Evolutionary conservation across 1,284 basidiomycete species (phyloP), one percentile per base, ranked within the genome.

Genomic region (Ceratobasidium theobromae): DNA sequence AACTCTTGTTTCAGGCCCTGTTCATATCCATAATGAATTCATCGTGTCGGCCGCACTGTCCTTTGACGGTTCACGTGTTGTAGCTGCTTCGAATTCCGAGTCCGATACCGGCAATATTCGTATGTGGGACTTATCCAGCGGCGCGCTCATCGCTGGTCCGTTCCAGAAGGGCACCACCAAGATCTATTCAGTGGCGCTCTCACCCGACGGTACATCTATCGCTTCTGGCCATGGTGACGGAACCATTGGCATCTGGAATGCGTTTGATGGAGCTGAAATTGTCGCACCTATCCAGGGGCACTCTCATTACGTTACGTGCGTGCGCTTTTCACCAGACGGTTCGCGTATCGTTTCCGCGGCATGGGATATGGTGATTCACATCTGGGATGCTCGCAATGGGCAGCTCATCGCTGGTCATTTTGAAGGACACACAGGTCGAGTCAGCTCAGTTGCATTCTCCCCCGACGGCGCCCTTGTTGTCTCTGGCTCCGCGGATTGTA

Each of bases 361-460:
- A 14, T 28, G n/a, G 1, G 53, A 52, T n/a, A 23, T 41, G 16
- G 35, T 21, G 5, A 25, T 68, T 25, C 27, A 27, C 14, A 62
- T 68, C 18, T 57, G 53, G 30, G 40, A 66, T 67, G n/a, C n/a
- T 8, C 41, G 12, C 9, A 35, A 21, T 52, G 41, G 23, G 54
- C 48, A 41, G 65, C 55, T 38, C 16, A 38, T 38, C 9, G 35
- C 16, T 16, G 35, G 35, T 8, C 35, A 8, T 38, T 25, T 8
- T 16, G 21, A 25, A 28, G 21, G 21, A 21, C 48, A 9, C 5
- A 25, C 27, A 3, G 23, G 16, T 16, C 25, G 4, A 23, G 27
- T 27, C 6, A 51, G 9, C 3, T 25, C 23, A 5, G 48, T 27
- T 16, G 48, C 5, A 51, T 9, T 51, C 48, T 51, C 48, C 14